These are phyloP conservation scores for Pseudofabraea citricarpa DNA, from an alignment of 2,329 filamentous ascomycete genomes.

Conservation along the genomic window DNA sequence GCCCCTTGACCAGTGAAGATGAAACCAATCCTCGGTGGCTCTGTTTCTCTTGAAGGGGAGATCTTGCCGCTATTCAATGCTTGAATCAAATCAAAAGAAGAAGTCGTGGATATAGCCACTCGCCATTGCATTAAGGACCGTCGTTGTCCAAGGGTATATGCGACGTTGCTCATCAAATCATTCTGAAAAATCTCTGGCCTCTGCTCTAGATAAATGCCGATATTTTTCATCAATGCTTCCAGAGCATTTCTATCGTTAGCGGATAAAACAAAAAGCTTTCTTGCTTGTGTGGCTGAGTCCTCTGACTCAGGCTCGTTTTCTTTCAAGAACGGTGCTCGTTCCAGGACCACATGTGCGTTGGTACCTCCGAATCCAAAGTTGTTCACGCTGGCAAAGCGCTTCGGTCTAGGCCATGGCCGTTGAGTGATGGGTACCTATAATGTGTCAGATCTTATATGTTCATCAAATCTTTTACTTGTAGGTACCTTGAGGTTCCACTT, in stretches of 20 bases:
- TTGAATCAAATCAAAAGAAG: constrained; percentile 22
- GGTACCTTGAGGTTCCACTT: constrained; percentile 33
- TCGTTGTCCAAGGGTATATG: constrained; percentile 24
- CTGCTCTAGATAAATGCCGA: constrained; percentile 24
- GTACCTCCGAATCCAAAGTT: constrained; percentile 33
- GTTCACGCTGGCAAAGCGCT: constrained; percentile 41
- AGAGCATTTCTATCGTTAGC: constrained; percentile 22
- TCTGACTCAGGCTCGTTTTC: constrained; percentile 19
- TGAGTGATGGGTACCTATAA: constrained; percentile 24
- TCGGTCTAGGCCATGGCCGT: constrained; percentile 25
- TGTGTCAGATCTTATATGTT: constrained; percentile 5
- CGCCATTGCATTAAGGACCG: constrained; percentile 23
- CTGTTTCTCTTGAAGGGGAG: constrained; percentile 14
- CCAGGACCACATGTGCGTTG: constrained; percentile 34
- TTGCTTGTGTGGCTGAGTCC: constrained; percentile 18
- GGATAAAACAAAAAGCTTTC: constrained; percentile 24
- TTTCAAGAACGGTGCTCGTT: constrained; percentile 20
- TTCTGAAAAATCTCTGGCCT: constrained; percentile 25
- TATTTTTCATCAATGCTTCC: constrained; percentile 22
- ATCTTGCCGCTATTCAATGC: constrained; percentile 28
- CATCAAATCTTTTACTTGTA: neutral
- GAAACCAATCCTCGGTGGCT: constrained; percentile 16
- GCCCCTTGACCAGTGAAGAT: constrained; percentile 25
- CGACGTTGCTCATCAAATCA: constrained; percentile 24
- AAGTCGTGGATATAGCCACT: constrained; percentile 18